Conservation (phyloP, 306 rosid species). For the Fragaria nilgerrensis region DNA sequence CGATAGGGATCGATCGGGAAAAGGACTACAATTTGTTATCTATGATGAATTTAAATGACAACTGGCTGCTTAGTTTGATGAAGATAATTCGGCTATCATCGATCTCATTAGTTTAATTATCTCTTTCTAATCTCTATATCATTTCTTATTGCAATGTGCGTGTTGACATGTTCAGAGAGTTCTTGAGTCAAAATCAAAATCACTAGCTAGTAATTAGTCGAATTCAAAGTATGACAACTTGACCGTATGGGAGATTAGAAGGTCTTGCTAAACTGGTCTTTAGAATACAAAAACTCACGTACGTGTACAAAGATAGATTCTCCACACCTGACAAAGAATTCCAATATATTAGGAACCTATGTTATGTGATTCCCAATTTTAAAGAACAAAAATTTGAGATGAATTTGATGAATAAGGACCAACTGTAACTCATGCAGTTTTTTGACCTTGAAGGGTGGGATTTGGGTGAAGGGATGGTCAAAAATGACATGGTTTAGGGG, state of each 20-base stretch:
- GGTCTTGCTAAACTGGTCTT: not conserved
- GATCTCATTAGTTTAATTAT: not conserved
- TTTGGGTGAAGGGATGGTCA: not conserved
- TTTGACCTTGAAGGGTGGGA: not conserved
- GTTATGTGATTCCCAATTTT: not conserved
- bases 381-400: not conserved
- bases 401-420: not conserved
- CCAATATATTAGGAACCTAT: not conserved
- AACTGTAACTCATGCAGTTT: not conserved
- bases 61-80: not conserved
- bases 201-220: not conserved
- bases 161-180: conserved; percentile 10
- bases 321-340: not conserved
- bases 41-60: not conserved
- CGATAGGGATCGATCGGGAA: conserved; percentile 3
- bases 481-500: not conserved
- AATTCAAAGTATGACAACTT: conserved; percentile 11
- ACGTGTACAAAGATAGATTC: not conserved
- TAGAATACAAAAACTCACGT: not conserved
- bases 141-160: not conserved
- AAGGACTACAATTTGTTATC: not conserved
- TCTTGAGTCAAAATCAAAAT: not conserved
- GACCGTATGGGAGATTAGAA: not conserved
- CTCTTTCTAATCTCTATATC: not conserved
- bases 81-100: conserved; percentile 6